Percentiles rank a stretch among this genome's conserved stretches.
These are phyloP conservation scores for Mycena galericulata DNA, from an alignment of 768 basidiomycete genomes.

Conservation along the genomic window DNA sequence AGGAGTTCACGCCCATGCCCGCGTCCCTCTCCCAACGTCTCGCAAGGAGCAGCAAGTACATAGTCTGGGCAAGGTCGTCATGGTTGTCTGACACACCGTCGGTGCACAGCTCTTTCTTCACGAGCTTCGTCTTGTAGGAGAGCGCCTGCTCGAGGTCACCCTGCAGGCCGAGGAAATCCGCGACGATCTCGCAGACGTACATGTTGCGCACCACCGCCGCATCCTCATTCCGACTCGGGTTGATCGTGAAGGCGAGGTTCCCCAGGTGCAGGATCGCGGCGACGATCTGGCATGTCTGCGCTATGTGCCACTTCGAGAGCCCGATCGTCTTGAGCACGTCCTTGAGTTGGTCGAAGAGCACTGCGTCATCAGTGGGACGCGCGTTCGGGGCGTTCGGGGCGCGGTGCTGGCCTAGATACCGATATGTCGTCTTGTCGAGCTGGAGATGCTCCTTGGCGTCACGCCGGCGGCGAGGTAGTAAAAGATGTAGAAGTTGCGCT, in stretches of 20 bases:
- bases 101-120: constrained; percentile 95
- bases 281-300: too few species aligned
- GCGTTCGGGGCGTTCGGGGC: too few species aligned
- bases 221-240: constrained; percentile 94
- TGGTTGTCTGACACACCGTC: constrained; percentile 94
- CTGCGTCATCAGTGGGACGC: constrained; percentile 87
- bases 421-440: constrained; percentile 81
- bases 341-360: constrained; percentile 94
- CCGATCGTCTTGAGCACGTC: constrained; percentile 93
- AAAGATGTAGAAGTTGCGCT: constrained; percentile 98
- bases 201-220: constrained; percentile 91
- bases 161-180: constrained; percentile 91
- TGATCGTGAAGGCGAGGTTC: constrained; percentile 95
- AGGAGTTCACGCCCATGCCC: too few species aligned
- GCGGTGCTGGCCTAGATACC: constrained; percentile 86
- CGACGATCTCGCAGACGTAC: constrained; percentile 86
- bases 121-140: constrained; percentile 91
- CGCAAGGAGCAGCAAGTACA: constrained; percentile 95
- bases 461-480: constrained; percentile 96
- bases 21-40: too few species aligned
- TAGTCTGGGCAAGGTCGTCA: constrained; percentile 92
- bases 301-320: constrained; percentile 93
- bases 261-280: constrained; percentile 95
- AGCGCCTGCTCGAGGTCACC: constrained; percentile 81
- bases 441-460: constrained; percentile 89